These are phyloP conservation scores for Raddia distichophylla DNA, from an alignment of 176 grass and related monocot species.

Conservation along the genomic window DNA sequence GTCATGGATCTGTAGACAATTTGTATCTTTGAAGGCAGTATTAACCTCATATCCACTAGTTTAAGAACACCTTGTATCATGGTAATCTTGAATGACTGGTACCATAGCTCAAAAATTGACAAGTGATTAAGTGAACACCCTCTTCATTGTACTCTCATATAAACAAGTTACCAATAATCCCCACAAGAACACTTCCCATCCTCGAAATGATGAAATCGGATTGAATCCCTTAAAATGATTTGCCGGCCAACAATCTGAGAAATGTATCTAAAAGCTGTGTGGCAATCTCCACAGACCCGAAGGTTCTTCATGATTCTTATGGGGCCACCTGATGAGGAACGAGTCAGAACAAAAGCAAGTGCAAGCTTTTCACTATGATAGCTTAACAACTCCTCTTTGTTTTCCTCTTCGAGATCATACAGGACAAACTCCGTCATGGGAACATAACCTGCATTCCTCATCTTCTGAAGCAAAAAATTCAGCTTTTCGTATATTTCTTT, in stretches of 20 bases:
- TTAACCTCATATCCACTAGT: conserved; percentile 22
- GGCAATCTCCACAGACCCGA: conserved; percentile 78
- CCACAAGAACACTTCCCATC: conserved; percentile 80
- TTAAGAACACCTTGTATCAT: conserved; percentile 34
- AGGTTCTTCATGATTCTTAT: conserved; percentile 90
- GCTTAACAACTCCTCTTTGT: conserved; percentile 72
- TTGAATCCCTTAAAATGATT: conserved; percentile 73
- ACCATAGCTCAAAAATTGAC: background rate
- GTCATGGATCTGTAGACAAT: background rate
- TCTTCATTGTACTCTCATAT: conserved; percentile 5
- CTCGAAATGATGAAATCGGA: conserved; percentile 76
- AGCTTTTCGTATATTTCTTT: conserved; percentile 74
- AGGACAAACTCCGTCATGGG: conserved; percentile 61
- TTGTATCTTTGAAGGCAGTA: conserved; percentile 13
- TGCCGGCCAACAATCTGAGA: conserved; percentile 59
- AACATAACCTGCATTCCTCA: conserved; percentile 69
- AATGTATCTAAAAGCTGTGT: conserved; percentile 74
- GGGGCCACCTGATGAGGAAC: conserved; percentile 49
- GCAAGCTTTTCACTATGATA: conserved; percentile 85
- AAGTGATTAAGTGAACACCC: background rate
- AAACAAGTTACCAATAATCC: conserved; percentile 67
- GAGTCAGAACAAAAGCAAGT: conserved; percentile 72
- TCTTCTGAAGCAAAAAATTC: conserved; percentile 60
- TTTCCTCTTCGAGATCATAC: conserved; percentile 73
- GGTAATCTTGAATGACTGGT: conserved; percentile 8